These are phyloP conservation scores for Paecilomyces niveus DNA, from an alignment of 2,329 filamentous ascomycete genomes.

Conservation along the genomic window DNA sequence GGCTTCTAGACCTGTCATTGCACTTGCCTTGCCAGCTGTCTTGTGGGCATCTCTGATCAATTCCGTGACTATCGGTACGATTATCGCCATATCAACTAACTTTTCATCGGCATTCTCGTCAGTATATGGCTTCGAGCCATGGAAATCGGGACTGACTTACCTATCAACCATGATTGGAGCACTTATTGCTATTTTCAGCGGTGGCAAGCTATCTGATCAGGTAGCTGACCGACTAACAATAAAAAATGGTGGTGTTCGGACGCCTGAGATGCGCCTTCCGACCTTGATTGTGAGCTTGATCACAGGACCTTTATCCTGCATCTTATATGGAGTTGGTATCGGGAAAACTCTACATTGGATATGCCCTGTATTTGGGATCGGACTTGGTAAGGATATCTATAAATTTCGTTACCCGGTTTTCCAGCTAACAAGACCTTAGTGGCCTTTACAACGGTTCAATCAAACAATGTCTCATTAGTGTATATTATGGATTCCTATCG, in stretches of 20 bases:
- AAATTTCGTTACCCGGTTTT: neutral
- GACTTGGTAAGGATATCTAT: neutral
- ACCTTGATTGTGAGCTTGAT: neutral
- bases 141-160: neutral
- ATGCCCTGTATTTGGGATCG: neutral
- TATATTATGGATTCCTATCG: neutral
- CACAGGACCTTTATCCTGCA: conserved; percentile 8
- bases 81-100: neutral
- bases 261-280: conserved; percentile 1
- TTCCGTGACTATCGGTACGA: neutral
- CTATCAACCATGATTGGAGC: neutral
- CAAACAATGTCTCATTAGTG: neutral
- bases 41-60: neutral
- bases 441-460: neutral
- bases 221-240: conserved; percentile 19
- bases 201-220: conserved; percentile 13
- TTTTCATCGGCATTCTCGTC: neutral
- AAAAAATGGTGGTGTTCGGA: conserved; percentile 1
- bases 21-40: neutral
- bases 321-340: conserved; percentile 23
- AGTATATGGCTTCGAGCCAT: neutral
- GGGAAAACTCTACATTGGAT: neutral
- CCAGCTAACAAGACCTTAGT: neutral
- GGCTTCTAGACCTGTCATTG: neutral
- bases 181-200: too few species aligned